Evolutionary conservation across 495 filamentous ascomycete genomes (phyloP).

Genomic region (Lichina pygmaea): DNA sequence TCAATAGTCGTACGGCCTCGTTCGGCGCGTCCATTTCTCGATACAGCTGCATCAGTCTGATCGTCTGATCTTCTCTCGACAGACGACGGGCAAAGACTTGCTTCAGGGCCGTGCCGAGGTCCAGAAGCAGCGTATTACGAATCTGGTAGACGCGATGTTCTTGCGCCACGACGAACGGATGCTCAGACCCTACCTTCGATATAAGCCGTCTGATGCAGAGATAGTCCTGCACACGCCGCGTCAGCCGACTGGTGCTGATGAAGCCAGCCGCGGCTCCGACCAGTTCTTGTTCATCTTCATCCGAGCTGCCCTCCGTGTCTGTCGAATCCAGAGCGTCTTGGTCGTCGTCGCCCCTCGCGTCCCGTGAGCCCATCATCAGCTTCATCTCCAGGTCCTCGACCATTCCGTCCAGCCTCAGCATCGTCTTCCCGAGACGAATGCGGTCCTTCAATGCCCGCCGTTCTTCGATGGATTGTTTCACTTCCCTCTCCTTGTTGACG

Average conservation of each 20-base stretch:
- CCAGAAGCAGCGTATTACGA: conserved; percentile 55
- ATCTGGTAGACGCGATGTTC: conserved; percentile 28
- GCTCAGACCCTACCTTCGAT: conserved; percentile 20
- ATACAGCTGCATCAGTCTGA: conserved; percentile 53
- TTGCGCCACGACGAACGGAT: conserved; percentile 38
- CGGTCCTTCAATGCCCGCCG: conserved; percentile 22
- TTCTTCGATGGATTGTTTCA: conserved; percentile 25
- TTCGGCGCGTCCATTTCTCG: conserved; percentile 43
- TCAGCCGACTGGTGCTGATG: conserved; percentile 17
- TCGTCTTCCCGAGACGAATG: conserved; percentile 30
- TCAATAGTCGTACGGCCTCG: conserved; percentile 36
- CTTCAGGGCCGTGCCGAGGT: conserved; percentile 54
- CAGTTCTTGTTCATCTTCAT: conserved; percentile 17
- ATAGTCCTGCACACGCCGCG: conserved; percentile 29
- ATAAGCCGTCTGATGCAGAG: conserved; percentile 23
- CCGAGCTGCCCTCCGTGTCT: conserved; percentile 17
- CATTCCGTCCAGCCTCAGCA: conserved; percentile 44
- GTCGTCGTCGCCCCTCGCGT: conserved; percentile 15
- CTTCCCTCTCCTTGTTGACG: conserved; percentile 22
- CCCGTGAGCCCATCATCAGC: conserved; percentile 28
- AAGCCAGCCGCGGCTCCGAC: conserved; percentile 11
- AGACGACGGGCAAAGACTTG: conserved; percentile 26
- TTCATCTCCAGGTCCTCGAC: conserved; percentile 49
- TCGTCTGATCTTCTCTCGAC: conserved; percentile 25
- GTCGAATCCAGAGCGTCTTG: conserved; percentile 21